phyloP scores from a whole-genome alignment of 345 rosid species.

The Corchorus capsularis region DNA sequence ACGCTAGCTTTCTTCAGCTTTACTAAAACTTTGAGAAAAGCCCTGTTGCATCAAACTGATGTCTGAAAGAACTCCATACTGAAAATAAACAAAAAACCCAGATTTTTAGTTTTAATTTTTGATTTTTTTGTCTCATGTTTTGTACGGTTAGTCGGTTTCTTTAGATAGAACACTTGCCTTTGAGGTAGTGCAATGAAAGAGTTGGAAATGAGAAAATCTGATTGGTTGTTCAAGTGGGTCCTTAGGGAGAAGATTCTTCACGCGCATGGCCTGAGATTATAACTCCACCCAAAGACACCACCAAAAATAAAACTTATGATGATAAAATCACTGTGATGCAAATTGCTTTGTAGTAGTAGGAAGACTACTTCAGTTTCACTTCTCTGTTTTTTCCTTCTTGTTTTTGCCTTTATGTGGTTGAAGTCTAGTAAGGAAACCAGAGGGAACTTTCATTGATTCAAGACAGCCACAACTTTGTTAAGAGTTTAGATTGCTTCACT shows the following conservation, averaged over 20 bases:
- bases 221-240: slow-evolving; percentile 25
- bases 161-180: neutral
- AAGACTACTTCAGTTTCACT: too few relatives aligned
- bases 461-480: slow-evolving; percentile 23
- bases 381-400: neutral
- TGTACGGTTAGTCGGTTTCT: neutral
- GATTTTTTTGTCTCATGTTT: neutral
- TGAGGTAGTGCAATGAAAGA: slow-evolving; percentile 19
- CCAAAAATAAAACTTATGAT: neutral
- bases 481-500: slow-evolving; percentile 29
- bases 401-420: slow-evolving; percentile 17
- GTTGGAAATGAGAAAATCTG: slow-evolving; percentile 31
- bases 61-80: slow-evolving; percentile 20
- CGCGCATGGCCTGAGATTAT: slow-evolving; percentile 20
- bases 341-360: slow-evolving; percentile 3
- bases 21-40: neutral
- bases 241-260: slow-evolving; percentile 26
- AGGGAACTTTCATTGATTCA: slow-evolving; percentile 25
- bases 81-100: neutral
- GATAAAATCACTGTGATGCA: slow-evolving; percentile 19
- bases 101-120: neutral
- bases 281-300: neutral
- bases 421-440: slow-evolving; percentile 23
- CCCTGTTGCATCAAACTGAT: neutral
- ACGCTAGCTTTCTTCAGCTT: neutral